Percentiles rank a stretch among this genome's conserved stretches.
Conservation (phyloP, 768 basidiomycete species). For the Amanita inopinata region DNA sequence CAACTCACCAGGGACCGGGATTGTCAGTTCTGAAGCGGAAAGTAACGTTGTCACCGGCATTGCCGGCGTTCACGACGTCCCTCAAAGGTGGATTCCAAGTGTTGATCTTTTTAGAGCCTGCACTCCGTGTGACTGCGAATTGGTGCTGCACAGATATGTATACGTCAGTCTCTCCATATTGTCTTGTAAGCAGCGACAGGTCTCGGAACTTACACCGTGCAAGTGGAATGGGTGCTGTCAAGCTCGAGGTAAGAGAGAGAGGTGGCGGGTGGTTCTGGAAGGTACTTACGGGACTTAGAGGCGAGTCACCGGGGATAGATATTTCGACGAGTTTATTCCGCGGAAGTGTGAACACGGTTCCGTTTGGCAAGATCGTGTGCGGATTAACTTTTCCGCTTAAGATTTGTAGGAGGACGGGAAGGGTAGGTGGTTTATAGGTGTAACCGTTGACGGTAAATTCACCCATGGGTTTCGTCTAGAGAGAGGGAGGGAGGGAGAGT, state of each 20-base stretch:
- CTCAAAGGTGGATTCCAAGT: conserved; percentile 41
- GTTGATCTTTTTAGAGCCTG: conserved; percentile 24
- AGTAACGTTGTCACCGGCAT: conserved; percentile 26
- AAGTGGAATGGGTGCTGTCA: conserved; percentile 32
- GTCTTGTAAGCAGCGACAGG: neutral
- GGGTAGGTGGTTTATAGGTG: conserved; percentile 19
- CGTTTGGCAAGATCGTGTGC: conserved; percentile 20
- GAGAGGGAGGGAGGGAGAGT: too few species aligned
- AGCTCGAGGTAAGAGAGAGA: too few species aligned
- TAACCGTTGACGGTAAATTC: conserved; percentile 18
- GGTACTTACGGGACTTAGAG: conserved; percentile 24
- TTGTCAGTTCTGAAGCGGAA: conserved; percentile 54
- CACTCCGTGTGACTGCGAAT: conserved; percentile 29
- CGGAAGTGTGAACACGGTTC: conserved; percentile 25
- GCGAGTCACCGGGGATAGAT: conserved; percentile 21
- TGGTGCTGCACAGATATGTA: conserved; percentile 24
- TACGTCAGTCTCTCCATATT: conserved; percentile 11
- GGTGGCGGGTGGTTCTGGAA: neutral
- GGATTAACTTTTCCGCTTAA: conserved; percentile 25
- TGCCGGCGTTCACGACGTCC: conserved; percentile 35
- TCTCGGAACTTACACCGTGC: conserved; percentile 25
- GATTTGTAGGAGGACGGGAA: conserved; percentile 32
- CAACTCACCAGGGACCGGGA: conserved; percentile 44
- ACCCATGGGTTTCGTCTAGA: neutral
- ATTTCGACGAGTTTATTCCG: conserved; percentile 29